Conservation (phyloP, 2,329 filamentous ascomycete species). For the Nigrospora oryzae region DNA sequence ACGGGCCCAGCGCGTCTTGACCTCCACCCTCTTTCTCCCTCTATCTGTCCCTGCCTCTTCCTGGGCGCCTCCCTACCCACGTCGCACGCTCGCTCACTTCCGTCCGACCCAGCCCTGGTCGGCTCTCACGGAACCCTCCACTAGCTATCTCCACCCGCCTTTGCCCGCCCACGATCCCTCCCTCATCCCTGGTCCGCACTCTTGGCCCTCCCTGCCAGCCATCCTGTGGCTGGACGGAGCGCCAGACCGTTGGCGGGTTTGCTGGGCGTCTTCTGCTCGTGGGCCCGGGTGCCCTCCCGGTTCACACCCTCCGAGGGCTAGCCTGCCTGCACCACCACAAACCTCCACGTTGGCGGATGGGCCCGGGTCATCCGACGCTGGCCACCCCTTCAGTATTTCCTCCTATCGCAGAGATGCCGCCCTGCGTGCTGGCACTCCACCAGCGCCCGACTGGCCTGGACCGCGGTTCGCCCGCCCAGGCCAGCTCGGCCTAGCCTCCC, state of each 20-base stretch:
- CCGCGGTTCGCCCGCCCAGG: background rate
- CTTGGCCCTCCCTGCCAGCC: no score
- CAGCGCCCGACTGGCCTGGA: background rate
- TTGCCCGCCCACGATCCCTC: no score
- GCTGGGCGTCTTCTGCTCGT: no score
- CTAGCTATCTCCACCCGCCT: no score
- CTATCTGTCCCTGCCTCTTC: background rate
- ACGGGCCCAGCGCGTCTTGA: background rate
- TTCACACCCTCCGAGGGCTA: background rate
- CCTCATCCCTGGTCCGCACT: no score
- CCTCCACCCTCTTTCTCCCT: no score
- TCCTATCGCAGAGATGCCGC: background rate
- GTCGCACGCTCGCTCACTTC: background rate
- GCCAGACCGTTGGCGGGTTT: no score
- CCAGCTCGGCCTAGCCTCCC: no score
- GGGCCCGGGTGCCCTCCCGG: background rate
- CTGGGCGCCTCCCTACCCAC: background rate
- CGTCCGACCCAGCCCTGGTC: no score
- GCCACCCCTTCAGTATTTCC: background rate
- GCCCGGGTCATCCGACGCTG: background rate
- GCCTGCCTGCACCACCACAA: background rate
- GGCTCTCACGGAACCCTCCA: no score
- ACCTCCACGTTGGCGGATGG: background rate
- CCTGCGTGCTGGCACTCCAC: background rate
- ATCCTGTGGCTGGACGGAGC: no score